Conservation (phyloP, 352 stramenopile species). For the Globisporangium perplexum region DNA sequence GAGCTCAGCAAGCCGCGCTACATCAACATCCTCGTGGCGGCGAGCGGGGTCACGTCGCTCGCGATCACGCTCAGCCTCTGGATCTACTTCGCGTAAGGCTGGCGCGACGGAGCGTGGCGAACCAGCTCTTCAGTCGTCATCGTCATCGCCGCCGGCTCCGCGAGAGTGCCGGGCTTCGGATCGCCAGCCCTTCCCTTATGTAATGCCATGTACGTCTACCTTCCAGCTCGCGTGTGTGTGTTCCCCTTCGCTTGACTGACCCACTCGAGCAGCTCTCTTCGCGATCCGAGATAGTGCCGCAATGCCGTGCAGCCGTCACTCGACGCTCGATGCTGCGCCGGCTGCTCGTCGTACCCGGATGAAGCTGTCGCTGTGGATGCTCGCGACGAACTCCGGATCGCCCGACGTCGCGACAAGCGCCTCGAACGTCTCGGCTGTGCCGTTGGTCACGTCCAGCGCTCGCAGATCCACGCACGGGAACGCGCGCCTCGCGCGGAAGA, state of each 20-base stretch:
- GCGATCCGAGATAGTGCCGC: too few relatives aligned
- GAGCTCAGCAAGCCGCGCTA: conserved; percentile 43
- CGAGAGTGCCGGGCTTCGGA: neutral
- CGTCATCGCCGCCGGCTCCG: too few relatives aligned
- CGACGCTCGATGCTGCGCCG: neutral
- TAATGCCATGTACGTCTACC: conserved; percentile 6
- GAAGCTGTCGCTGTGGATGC: conserved; percentile 10
- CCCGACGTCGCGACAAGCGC: neutral
- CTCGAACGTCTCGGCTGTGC: neutral
- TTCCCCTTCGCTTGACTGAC: too few relatives aligned
- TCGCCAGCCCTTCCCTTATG: neutral
- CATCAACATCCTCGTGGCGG: conserved; percentile 36
- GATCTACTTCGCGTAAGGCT: conserved; percentile 35
- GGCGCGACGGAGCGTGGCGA: neutral
- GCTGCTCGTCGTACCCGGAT: conserved; percentile 2
- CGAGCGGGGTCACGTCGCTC: conserved; percentile 34
- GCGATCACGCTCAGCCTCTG: conserved; percentile 45
- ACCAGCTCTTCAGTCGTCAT: neutral
- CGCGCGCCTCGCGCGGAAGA: conserved; percentile 21
- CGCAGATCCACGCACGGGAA: conserved; percentile 18
- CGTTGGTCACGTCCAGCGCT: conserved; percentile 15
- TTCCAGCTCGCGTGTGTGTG: neutral
- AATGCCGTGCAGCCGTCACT: conserved; percentile 1
- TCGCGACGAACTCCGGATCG: conserved; percentile 1
- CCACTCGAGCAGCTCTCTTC: too few relatives aligned